Evolutionary conservation across 148 eudicot species (phyloP), one percentile per base, ranked within the genome.

Genomic region (Salicornia ramosissima): DNA sequence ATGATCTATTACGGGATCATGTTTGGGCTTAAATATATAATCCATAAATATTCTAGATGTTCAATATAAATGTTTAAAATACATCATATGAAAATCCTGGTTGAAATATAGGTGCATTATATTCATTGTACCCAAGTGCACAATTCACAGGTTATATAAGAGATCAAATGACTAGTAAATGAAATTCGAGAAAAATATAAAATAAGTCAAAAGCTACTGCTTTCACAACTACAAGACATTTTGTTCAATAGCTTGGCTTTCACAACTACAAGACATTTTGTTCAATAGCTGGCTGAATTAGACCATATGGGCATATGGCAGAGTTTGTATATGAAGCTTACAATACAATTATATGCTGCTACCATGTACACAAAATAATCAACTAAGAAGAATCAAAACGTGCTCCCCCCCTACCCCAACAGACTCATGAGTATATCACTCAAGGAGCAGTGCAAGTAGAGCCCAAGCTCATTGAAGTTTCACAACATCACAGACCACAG

Each of bases 351-450:
- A 61, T 39, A 51, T 21, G 67, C 64, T 21, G 67, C 64, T 71
- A 69, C 78, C 67, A 56, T 75, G 58, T 52, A 69, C 63, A 67
- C 63, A 50, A 56, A 56, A 57, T 52, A 67, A 59, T 29, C 39
- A 42, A 19, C 26, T 53, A 60, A 60, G 14, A 58, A 21, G 54
- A 42, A 53, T 42, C 16, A 1, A 11, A 52, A 58, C 39, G 67
- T 65, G 61, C 42, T 46, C 59, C 19, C 67, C 8, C 40, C 40
- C 8, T 36, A 8, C 40, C 40, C 71, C 28, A 24, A n/a, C 33
- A 57, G 65, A 53, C 36, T 30, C 65, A 29, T 18, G 60, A 25
- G 51, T 7, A 43, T 53, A 2, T 19, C 33, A 30, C 57, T 24
- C 43, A 33, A 56, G 54, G 15, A 71, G 59, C 46, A 24, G 22